A percentile compares a stretch with the other conserved stretches of the same genome.
Evolutionary conservation across 2,329 filamentous ascomycete species (phyloP).

Genomic region (Thermochaetoides dissita): DNA sequence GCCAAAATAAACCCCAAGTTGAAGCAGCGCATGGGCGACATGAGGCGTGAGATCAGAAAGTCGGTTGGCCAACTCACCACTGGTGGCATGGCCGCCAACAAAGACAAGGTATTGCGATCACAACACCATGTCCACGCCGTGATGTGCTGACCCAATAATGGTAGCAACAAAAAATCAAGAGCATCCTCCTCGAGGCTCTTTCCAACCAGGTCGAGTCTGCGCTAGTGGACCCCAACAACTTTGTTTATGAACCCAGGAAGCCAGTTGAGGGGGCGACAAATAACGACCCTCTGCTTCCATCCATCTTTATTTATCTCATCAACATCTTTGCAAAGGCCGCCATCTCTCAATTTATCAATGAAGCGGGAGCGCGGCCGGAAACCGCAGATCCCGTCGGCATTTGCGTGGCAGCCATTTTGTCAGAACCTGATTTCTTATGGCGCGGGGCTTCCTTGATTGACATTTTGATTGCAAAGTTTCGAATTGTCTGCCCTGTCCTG

Average conservation of each 20-base stretch:
- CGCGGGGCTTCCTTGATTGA: constrained; percentile 56
- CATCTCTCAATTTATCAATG: constrained; percentile 49
- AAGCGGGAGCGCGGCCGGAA: constrained; percentile 43
- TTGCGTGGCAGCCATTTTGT: constrained; percentile 54
- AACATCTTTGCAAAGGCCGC: constrained; percentile 57
- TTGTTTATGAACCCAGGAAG: constrained; percentile 28
- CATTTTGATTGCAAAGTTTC: constrained; percentile 69
- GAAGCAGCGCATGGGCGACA: constrained; percentile 55
- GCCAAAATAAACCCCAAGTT: constrained; percentile 41
- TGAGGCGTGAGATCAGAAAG: constrained; percentile 57
- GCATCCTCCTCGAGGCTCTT: constrained; percentile 37
- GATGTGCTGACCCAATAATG: no score
- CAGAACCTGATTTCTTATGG: constrained; percentile 47
- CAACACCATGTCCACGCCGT: constrained; percentile 1
- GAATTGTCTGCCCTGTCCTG: constrained; percentile 65
- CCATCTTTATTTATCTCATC: constrained; percentile 55
- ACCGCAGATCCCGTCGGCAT: constrained; percentile 62
- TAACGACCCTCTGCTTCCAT: constrained; percentile 37
- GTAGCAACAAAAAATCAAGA: constrained; percentile 30
- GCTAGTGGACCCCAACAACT: constrained; percentile 37
- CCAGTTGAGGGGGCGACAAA: constrained; percentile 26
- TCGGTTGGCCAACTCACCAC: constrained; percentile 57
- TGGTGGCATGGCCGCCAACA: constrained; percentile 26
- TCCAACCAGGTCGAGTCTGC: constrained; percentile 32
- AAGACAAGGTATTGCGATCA: constrained; percentile 30